phyloP scores from a whole-genome alignment of 345 rosid genomes.

The Salix udensis region DNA sequence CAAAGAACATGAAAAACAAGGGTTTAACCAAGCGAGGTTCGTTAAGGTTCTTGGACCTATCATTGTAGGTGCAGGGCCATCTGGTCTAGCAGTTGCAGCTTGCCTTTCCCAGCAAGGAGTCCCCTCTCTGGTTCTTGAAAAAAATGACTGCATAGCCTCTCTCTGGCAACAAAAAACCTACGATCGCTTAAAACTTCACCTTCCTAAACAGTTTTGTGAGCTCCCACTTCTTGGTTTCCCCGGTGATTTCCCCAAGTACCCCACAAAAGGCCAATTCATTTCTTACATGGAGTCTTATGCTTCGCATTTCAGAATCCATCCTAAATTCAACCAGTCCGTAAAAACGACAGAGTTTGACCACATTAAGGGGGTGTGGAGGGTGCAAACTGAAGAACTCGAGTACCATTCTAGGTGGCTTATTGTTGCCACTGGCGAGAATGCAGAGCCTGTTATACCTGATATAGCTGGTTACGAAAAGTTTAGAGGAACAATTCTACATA shows the following conservation, averaged over 20 bases:
- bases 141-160: slow-evolving; percentile 69
- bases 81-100: slow-evolving; percentile 78
- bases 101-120: slow-evolving; percentile 58
- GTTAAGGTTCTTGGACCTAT: slow-evolving; percentile 51
- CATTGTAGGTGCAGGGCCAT: slow-evolving; percentile 96
- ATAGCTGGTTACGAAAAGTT: slow-evolving; percentile 47
- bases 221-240: slow-evolving; percentile 76
- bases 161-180: slow-evolving; percentile 76
- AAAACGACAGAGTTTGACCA: slow-evolving; percentile 51
- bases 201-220: slow-evolving; percentile 79
- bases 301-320: slow-evolving; percentile 53
- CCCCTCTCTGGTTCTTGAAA: slow-evolving; percentile 72
- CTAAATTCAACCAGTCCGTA: slow-evolving; percentile 62
- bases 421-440: slow-evolving; percentile 80
- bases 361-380: slow-evolving; percentile 51
- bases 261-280: slow-evolving; percentile 61
- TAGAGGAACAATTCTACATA: slow-evolving; percentile 45
- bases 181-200: slow-evolving; percentile 85
- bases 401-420: slow-evolving; percentile 58
- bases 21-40: slow-evolving; percentile 10
- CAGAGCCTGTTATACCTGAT: slow-evolving; percentile 47
- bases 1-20: slow-evolving; percentile 18
- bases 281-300: slow-evolving; percentile 75
- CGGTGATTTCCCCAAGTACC: slow-evolving; percentile 63
- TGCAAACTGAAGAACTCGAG: slow-evolving; percentile 47